Base-by-base conservation (phyloP, 495 filamentous ascomycete species). In the Cryomyces minteri region DNA sequence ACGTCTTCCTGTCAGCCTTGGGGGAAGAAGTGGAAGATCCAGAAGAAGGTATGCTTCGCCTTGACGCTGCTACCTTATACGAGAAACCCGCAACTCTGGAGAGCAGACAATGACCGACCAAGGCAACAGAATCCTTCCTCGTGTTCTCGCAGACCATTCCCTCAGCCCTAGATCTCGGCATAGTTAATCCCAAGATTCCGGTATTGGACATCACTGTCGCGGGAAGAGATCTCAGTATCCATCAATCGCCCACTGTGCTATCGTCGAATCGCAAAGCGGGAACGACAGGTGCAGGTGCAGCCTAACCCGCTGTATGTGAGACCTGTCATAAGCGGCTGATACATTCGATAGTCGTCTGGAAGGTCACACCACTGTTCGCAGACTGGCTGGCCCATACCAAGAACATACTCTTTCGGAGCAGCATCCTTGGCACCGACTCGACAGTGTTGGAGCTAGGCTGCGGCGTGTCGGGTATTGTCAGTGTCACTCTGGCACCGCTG, bases 201-300 rank as follows among this genome's bases (percentile, higher is more conserved):
- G 61, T 63, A 10, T 52, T 95, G 43, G 76, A 90, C 10, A 52
- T 95, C 45, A 70, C 72, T 25, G 68, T 94, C 52, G 72, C 66
- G 47, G 76, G 67, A 39, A 68, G 67, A 45, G 83, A 92, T 53
- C 72, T 90, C 42, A 74, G 70, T 9, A 83, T 95, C 55, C 73
- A 79, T 48, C 90, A 98, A 60, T 94, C 85, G 0, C 90, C 88
- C 6, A 73, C 74, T 4, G 61, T 95, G 8, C 70, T 98, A 6
- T 73, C 75, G 2, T 90, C 85, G 5, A 73, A 77, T 47, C 77
- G 85, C 11, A 70, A 73, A 18, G 79, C 77, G 12, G 92, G 90
- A 1, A 98, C 90, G 1, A 98, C 90, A 4, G 90, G 90, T 46
- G 87, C 88, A 57, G 82, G 83, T 86, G 61, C 50, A 68, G 8